Conservation (phyloP, 805 yeast genomes). For the Kodamaea nitidulidarum region DNA sequence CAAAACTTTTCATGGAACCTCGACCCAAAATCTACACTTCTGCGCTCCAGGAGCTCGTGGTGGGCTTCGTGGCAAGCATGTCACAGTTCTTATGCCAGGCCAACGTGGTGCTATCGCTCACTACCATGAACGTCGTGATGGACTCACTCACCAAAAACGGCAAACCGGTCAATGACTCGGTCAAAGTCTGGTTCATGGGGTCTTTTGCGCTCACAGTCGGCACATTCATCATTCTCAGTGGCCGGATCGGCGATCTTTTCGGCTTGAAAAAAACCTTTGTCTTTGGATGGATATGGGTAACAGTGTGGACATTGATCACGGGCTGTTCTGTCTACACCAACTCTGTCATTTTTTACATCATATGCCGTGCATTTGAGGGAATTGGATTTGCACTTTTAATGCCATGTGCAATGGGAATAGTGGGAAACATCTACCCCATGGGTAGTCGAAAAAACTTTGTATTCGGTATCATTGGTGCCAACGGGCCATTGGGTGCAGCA, state of each 20-base stretch:
- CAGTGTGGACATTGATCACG: constrained; percentile 55
- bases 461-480: constrained; percentile 54
- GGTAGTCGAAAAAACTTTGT: constrained; percentile 51
- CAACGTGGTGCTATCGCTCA: constrained; percentile 35
- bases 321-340: constrained; percentile 54
- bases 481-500: constrained; percentile 61
- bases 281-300: constrained; percentile 52
- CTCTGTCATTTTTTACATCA: constrained; percentile 45
- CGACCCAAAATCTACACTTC: constrained; percentile 19
- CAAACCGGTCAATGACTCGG: constrained; percentile 5
- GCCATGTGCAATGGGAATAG: constrained; percentile 59
- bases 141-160: constrained; percentile 20
- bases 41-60: constrained; percentile 20
- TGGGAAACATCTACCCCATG: constrained; percentile 39
- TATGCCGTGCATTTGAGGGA: constrained; percentile 55
- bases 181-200: constrained; percentile 57
- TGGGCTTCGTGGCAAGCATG: constrained; percentile 22
- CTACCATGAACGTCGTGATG: constrained; percentile 34
- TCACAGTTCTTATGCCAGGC: constrained; percentile 38
- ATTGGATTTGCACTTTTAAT: constrained; percentile 56
- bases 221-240: constrained; percentile 64
- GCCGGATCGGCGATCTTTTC: constrained; percentile 67
- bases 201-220: constrained; percentile 69
- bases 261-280: constrained; percentile 57
- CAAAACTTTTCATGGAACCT: constrained; percentile 3